Evolutionary conservation across 164 flowering plant genomes (phyloP).

Genomic region (Amborella trichopoda): DNA sequence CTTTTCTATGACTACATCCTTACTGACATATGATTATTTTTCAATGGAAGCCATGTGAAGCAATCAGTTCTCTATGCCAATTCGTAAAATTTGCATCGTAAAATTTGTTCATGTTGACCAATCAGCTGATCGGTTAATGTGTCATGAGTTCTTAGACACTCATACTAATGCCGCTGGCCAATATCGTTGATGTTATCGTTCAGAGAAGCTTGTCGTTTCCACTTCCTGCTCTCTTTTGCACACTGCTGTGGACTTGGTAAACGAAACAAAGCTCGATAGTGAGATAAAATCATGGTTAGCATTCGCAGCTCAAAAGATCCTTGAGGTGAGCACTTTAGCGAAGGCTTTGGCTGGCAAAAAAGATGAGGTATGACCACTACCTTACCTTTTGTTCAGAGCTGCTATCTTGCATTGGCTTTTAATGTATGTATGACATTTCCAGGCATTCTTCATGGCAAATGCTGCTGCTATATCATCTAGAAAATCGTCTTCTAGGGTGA

Average conservation of each 20-base stretch:
- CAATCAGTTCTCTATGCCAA: background rate
- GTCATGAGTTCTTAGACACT: no score
- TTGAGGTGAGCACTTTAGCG: conserved; percentile 63
- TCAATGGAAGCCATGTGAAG: no score
- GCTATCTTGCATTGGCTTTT: no score
- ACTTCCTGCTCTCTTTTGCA: conserved; percentile 79
- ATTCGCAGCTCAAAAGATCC: conserved; percentile 60
- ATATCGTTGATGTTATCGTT: conserved; percentile 3
- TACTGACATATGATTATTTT: no score
- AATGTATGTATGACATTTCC: conserved; percentile 3
- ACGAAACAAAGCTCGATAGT: conserved; percentile 57
- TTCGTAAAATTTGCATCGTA: background rate
- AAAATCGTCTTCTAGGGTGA: conserved; percentile 60
- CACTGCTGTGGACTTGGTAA: conserved; percentile 69
- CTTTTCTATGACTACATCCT: no score
- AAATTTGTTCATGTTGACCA: background rate
- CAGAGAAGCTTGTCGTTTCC: conserved; percentile 69
- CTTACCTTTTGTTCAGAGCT: no score
- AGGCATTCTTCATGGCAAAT: conserved; percentile 63
- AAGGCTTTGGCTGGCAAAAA: conserved; percentile 57
- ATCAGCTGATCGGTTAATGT: background rate
- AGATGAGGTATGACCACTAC: conserved; percentile 38
- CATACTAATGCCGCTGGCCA: conserved; percentile 1
- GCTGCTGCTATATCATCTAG: conserved; percentile 64
- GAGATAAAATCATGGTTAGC: conserved; percentile 79